Base-by-base conservation (phyloP, 768 basidiomycete genomes). In the Heimioporus sp. region DNA sequence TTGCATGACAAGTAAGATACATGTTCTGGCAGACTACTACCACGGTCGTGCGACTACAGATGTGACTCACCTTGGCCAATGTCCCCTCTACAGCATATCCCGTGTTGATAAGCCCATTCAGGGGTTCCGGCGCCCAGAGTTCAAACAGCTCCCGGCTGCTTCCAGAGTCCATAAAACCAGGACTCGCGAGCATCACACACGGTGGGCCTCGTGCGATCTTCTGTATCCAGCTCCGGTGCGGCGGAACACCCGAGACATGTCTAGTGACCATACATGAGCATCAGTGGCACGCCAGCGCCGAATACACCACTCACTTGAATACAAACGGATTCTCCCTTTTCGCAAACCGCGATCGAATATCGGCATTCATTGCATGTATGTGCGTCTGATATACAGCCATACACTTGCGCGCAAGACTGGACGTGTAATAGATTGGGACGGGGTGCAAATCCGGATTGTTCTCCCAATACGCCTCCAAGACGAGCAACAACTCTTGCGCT, bases 21-120 rank as follows among this genome's bases (percentile, higher is more conserved):
- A 69, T 58, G 53, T 46, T 44, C 56, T 39, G 31, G 47, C 20
- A 30, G 5, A 15, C 24, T 28, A 28, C 24, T 28, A 28, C 24
- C 24, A 46, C 19, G 16, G 34, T 17, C 11, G 24, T n/a, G 37
- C 40, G 10, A 38, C 21, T 24, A 52, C 44, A n/a, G 43, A 28
- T 10, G 49, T 32, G 63, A 89, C 93, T 87, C 81, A 96, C 95
- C 82, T 93, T 83, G 51, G 96, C 95, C 78, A 89, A 75, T 5
- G 96, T 97, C 41, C 96, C 96, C 73, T 97, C 93, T 28, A 97
- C 82, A n/a, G 92, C 93, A 66, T 97, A 98, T 13, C 96, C 96
- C 40, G 95, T 97, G 52, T 98, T 78, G 65, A 98, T 87, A 45
- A 97, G 76, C 20, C 96, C 96, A 60, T 98, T 99, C 57, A 92